A percentile compares a stretch with the other conserved stretches of the same genome.
Evolutionary conservation across 164 flowering plant species (phyloP).

Genomic region (Cinnamomum chago): DNA sequence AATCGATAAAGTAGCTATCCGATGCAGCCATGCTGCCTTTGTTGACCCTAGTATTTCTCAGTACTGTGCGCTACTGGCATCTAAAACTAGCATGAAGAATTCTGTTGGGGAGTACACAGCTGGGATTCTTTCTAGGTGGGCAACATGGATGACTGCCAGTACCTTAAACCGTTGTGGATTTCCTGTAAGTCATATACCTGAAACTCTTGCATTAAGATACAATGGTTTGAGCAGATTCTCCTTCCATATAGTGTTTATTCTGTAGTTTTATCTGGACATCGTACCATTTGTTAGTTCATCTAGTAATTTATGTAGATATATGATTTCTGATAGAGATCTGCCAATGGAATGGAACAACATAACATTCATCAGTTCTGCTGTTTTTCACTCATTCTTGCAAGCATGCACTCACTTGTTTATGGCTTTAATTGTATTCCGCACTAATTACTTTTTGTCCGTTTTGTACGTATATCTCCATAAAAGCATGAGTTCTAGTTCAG

Average conservation of each 20-base stretch:
- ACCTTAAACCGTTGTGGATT: slow-evolving; percentile 78
- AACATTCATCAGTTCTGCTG: neutral
- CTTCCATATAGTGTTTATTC: neutral
- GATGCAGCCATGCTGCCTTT: slow-evolving; percentile 38
- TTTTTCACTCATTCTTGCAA: neutral
- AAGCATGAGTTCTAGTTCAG: neutral
- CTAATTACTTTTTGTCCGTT: neutral
- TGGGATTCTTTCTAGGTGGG: slow-evolving; percentile 64
- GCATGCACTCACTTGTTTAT: neutral
- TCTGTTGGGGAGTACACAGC: slow-evolving; percentile 67
- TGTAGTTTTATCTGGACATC: neutral
- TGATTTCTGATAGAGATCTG: neutral
- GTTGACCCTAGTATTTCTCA: slow-evolving; percentile 76
- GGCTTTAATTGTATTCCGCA: neutral
- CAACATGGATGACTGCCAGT: slow-evolving; percentile 56
- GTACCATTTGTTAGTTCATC: neutral
- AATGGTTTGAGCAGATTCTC: neutral
- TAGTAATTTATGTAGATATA: neutral
- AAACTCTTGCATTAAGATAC: slow-evolving; percentile 1
- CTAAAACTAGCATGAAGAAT: slow-evolving; percentile 68
- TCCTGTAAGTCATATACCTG: slow-evolving; percentile 56
- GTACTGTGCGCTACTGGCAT: slow-evolving; percentile 56
- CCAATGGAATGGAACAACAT: neutral
- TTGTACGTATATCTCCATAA: neutral
- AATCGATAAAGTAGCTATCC: slow-evolving; percentile 19